Evolutionary conservation across 2,329 filamentous ascomycete genomes (phyloP).

Genomic region (Hymenoscyphus scutula): DNA sequence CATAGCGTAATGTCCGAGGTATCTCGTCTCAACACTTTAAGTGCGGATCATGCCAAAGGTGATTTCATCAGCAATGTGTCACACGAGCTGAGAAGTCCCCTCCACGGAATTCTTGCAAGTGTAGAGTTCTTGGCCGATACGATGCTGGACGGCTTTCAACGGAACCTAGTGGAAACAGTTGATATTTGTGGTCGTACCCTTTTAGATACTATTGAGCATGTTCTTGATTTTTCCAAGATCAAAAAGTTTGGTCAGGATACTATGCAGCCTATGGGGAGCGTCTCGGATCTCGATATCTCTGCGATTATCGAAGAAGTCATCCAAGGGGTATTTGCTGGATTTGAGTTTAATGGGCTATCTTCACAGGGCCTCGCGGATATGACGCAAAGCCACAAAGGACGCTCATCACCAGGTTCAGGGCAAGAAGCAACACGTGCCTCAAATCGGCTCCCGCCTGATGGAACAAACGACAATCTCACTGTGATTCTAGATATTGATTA

Average conservation of each 20-base stretch:
- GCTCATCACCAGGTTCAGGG: background rate
- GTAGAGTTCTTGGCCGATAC: constrained; percentile 49
- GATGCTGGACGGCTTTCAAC: constrained; percentile 34
- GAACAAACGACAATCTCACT: constrained; percentile 34
- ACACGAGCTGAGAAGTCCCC: constrained; percentile 54
- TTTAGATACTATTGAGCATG: constrained; percentile 39
- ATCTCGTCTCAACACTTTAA: constrained; percentile 48
- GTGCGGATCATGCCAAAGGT: constrained; percentile 49
- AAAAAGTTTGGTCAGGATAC: constrained; percentile 26
- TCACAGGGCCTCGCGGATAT: constrained; percentile 29
- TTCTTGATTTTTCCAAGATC: constrained; percentile 40
- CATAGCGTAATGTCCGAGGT: constrained; percentile 53
- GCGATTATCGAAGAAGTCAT: constrained; percentile 38
- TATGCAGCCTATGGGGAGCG: constrained; percentile 25
- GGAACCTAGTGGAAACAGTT: constrained; percentile 35
- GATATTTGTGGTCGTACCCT: constrained; percentile 37
- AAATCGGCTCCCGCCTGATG: background rate
- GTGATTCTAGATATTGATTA: constrained; percentile 45
- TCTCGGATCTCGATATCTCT: constrained; percentile 35
- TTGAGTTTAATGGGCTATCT: constrained; percentile 32
- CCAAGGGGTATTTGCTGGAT: constrained; percentile 38
- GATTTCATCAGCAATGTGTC: constrained; percentile 57
- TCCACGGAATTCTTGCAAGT: constrained; percentile 54
- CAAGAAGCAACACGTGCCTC: background rate
- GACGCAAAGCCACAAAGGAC: constrained; percentile 17